phyloP scores from a whole-genome alignment of 768 basidiomycete species.

The Suillus cothurnatus region DNA sequence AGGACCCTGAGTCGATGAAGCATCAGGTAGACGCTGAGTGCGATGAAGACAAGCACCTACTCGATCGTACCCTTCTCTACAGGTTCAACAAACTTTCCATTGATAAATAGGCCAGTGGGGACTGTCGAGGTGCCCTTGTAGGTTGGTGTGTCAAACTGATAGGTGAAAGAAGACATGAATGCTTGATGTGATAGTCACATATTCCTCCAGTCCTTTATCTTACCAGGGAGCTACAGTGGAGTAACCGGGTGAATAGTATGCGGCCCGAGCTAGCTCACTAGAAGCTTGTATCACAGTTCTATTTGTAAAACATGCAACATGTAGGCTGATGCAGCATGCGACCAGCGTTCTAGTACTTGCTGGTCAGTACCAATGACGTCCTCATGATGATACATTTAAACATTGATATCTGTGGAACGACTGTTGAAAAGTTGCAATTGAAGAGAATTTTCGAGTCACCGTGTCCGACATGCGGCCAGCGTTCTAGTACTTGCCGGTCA shows the following conservation, averaged over 20 bases:
- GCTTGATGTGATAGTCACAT: no score
- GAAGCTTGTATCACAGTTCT: neutral
- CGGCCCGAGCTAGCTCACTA: neutral
- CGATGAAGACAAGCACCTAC: neutral
- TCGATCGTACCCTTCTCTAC: slow-evolving; percentile 11
- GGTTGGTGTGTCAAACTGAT: slow-evolving; percentile 26
- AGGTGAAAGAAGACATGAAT: slow-evolving; percentile 23
- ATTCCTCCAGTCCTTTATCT: neutral
- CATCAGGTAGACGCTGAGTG: neutral
- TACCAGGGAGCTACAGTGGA: neutral
- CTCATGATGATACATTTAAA: no score
- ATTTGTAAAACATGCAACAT: no score
- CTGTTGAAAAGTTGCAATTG: no score
- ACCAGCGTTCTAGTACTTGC: neutral
- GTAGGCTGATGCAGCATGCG: no score
- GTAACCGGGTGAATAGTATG: neutral
- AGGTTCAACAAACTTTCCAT: slow-evolving; percentile 30
- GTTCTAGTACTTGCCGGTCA: neutral
- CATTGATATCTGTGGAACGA: neutral
- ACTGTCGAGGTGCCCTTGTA: slow-evolving; percentile 30
- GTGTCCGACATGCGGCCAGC: no score
- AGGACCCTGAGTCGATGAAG: slow-evolving; percentile 13
- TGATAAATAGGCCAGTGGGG: slow-evolving; percentile 46
- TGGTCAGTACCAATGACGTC: neutral
- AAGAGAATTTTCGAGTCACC: neutral